Evolutionary conservation across 441 rosid genomes (phyloP), one percentile per base, ranked within the genome.

Genomic region (Adansonia gregorii): DNA sequence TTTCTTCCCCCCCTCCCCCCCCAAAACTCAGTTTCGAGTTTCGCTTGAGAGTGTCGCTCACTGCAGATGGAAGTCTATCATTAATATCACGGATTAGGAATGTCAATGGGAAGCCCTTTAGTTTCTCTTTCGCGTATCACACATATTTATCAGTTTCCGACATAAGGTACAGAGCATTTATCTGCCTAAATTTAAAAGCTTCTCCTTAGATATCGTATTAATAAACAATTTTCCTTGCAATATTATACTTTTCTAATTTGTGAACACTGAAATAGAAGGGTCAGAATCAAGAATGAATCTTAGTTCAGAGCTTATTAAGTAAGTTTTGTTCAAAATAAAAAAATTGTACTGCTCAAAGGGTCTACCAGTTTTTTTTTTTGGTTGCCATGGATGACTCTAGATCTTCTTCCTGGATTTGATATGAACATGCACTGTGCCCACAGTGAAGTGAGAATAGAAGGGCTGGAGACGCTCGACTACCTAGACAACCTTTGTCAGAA

Each of bases 101-200:
- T 84, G 80, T 90, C 72, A 88, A 88, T 74, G 83, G 88, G 78
- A 90, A 89, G 71, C 88, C 88, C 3, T 89, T 89, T 72, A 83
- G 85, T 78, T 90, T 90, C 88, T 85, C 88, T 8, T 89, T 89
- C 52, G 94, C 91, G 0, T 83, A 87, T 76, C 94, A 87, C 76
- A 86, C 92, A 2, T 89, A 89, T 71, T 83, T 90, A 78, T 84
- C 88, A 27, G 91, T 90, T 73, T 89, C 94, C 2, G 92, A 89
- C 76, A 85, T 90, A 75, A 90, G 94, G 94, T 90, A 84, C 6
- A 65, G 12, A 27, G 7, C 55, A 4, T 75, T 35, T 35, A 45
- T 85, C 22, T 60, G 46, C 27, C 19, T 12, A n/a, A 27, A 12
- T 72, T 45, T 3, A n/a, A 60, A 49, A 3, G 15, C 11, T 60